Percentiles rank a stretch among this genome's conserved stretches.
phyloP scores from a whole-genome alignment of 169 alveolate species.

The Plasmodium malariae region DNA sequence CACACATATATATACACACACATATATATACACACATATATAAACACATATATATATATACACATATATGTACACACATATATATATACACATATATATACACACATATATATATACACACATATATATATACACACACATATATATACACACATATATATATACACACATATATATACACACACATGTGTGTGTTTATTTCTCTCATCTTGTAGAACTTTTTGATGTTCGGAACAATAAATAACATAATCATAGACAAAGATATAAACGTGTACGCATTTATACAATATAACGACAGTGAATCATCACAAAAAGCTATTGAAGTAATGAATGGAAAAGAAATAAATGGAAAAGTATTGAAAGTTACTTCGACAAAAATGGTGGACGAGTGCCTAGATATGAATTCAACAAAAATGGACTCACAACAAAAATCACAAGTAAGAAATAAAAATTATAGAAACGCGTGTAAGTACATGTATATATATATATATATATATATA shows the following conservation, averaged over 20 bases:
- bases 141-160: neutral
- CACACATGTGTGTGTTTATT: neutral
- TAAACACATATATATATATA: too few relatives aligned
- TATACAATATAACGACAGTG: constrained; percentile 89
- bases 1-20: neutral
- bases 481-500: neutral
- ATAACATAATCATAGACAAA: constrained; percentile 57
- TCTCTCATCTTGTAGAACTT: constrained; percentile 15
- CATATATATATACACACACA: neutral
- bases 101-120: neutral
- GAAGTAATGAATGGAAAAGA: constrained; percentile 91
- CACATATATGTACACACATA: neutral
- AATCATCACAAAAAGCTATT: constrained; percentile 92
- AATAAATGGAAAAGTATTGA: constrained; percentile 88
- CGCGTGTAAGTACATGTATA: neutral
- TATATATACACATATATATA: neutral
- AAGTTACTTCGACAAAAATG: constrained; percentile 90
- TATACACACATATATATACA: neutral
- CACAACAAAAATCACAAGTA: constrained; percentile 62
- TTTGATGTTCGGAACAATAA: constrained; percentile 62
- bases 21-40: neutral
- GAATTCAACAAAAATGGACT: constrained; percentile 25
- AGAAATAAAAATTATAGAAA: neutral
- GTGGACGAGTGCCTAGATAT: constrained; percentile 82
- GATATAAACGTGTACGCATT: constrained; percentile 92